Base-by-base conservation (phyloP, 1,284 basidiomycete species). In the Cryptococcus sp. region DNA sequence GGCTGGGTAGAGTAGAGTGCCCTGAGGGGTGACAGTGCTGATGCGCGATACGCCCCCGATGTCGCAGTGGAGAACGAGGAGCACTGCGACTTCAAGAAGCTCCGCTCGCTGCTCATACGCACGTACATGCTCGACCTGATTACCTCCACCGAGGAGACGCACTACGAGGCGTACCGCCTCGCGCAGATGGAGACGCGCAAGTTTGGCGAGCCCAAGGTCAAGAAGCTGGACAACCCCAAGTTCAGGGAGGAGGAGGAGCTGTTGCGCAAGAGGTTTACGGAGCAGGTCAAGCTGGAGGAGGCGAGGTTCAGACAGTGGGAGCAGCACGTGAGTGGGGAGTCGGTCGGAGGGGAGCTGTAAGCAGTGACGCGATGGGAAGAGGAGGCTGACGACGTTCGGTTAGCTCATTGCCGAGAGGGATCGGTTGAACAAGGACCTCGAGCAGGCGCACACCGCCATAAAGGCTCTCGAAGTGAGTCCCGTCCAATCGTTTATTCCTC, bases 181-280 rank as follows among this genome's bases (percentile, higher is more conserved):
- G 85, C 91, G 64, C 96, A 98, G 81, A 98, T 99, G 96, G 96
- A 99, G 83, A 98, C 95, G 18, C 87, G 96, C 80, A 98, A 98
- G 81, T 96, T 94, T 67, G 95, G 95, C 66, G 96, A 98, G 79
- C 87, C 93, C 67, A 98, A 98, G 82, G 91, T 96, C 69, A 95
- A 93, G 85, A 98, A 97, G 82, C 82, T 94, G 65, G 95, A 98
- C 80, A 99, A 98, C 79, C 96, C 96, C 70, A 98, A 98, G 80
- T 99, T 96, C 86, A 95, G 95, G 82, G 96, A 98, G 78, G 95
- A 99, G 79, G 95, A 99, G 77, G 95, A 99, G 79, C 82, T 86
- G 62, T 84, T 98, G 63, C 83, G 95, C 71, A 97, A 95, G 83
- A 85, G 93, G 61, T 99, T 99, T 79, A 99, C 95, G 36, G 96